phyloP scores from a whole-genome alignment of 2,329 filamentous ascomycete species.

The Cryphonectria radicalis region DNA sequence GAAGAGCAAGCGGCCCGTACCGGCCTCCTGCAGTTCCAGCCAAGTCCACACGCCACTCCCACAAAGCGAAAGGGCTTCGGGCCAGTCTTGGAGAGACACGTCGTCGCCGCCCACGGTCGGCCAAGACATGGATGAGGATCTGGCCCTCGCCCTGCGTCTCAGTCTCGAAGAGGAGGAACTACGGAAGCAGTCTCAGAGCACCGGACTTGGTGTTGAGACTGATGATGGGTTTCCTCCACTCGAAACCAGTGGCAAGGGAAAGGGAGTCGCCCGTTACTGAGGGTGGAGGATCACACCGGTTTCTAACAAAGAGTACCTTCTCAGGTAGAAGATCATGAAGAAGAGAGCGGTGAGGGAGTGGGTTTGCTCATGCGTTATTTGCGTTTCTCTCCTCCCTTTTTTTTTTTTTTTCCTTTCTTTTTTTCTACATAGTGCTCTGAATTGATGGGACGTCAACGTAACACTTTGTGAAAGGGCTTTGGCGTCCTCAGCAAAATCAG shows the following conservation, averaged over 20 bases:
- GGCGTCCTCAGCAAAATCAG: background rate
- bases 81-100: constrained; percentile 23
- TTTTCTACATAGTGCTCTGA: background rate
- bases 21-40: constrained; percentile 41
- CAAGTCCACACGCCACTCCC: constrained; percentile 39
- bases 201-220: constrained; percentile 32
- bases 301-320: background rate
- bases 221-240: constrained; percentile 40
- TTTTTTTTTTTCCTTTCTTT: background rate
- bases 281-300: background rate
- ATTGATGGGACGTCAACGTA: background rate
- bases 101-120: constrained; percentile 30
- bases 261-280: constrained; percentile 38
- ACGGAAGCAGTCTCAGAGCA: constrained; percentile 33
- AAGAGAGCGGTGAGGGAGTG: background rate
- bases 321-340: background rate
- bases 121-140: constrained; percentile 53
- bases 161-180: constrained; percentile 61
- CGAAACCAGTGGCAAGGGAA: constrained; percentile 46
- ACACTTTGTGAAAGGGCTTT: background rate
- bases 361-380: background rate
- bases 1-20: constrained; percentile 43
- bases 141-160: constrained; percentile 63
- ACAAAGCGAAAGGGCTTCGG: constrained; percentile 29
- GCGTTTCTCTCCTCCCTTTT: background rate